Evolutionary conservation across 768 basidiomycete genomes (phyloP), one percentile per base, ranked within the genome.

Genomic region (Chalciporus sphaerocephalus): DNA sequence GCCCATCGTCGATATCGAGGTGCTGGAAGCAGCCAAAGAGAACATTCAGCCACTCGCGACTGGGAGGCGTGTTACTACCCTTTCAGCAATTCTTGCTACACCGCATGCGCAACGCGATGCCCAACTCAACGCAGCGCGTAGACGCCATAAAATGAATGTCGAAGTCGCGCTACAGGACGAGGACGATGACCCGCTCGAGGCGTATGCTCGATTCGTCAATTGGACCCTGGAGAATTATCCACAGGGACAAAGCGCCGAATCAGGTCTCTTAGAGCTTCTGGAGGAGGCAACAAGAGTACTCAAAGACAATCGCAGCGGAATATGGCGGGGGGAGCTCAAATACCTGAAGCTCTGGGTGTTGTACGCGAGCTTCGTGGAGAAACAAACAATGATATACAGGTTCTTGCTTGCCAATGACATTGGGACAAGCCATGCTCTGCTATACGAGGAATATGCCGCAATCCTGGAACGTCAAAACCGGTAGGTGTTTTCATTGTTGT

Each of bases 181-280:
- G 27, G 88, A 91, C 28, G 83, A 85, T 36, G 85, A 87, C 44
- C 82, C 90, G 0, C 72, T 98, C 30, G 92, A 94, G 50, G 86
- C 89, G 1, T 95, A 93, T 56, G 83, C 80, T 57, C 75, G 77
- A 49, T 83, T 97, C 53, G 85, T 98, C 41, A 78, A 87, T 40
- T 98, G 94, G 89, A 93, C 89, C 1, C 69, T 93, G 34, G 92
- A 95, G 62, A 92, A 91, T 64, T 95, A 97, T 60, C 93, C 95
- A 0, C 87, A 96, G 48, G 94, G 93, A 5, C 85, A 89, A 46
- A 88, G 85, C 40, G 85, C 85, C 1, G 87, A 92, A 60, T 92
- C 88, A 11, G 89, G 92, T 24, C 75, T 98, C n/a, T 71, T 98
- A 15, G 93, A 95, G 47, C 73, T 98, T 3, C 69, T 99, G 6